A percentile compares a stretch with the other conserved stretches of the same genome.
These are phyloP conservation scores for Raddia distichophylla DNA, from an alignment of 176 grass and related monocot species.

Conservation along the genomic window DNA sequence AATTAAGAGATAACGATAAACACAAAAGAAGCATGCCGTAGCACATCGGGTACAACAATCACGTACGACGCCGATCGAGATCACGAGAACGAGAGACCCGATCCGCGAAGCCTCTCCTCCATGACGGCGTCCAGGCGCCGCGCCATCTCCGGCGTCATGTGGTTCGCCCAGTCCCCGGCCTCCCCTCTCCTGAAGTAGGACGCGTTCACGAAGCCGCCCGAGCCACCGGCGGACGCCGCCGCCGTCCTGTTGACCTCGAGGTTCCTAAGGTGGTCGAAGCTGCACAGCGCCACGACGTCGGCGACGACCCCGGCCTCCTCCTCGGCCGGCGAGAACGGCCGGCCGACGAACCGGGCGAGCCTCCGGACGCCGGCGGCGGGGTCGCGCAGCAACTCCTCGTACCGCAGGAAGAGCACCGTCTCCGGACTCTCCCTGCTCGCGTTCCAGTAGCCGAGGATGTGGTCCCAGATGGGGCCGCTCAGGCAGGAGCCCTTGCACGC, in stretches of 20 bases:
- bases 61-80: neutral
- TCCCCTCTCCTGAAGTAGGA: slow-evolving; percentile 45
- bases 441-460: slow-evolving; percentile 48
- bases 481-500: slow-evolving; percentile 37
- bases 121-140: slow-evolving; percentile 34
- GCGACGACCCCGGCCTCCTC: slow-evolving; percentile 31
- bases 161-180: slow-evolving; percentile 52
- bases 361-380: slow-evolving; percentile 17
- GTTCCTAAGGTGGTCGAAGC: slow-evolving; percentile 47
- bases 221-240: neutral
- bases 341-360: slow-evolving; percentile 50
- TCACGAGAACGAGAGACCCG: neutral
- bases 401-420: slow-evolving; percentile 49
- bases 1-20: too few relatives aligned
- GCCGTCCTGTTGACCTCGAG: slow-evolving; percentile 51
- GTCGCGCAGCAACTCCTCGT: slow-evolving; percentile 51
- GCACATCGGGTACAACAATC: neutral
- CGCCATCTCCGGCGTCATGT: slow-evolving; percentile 49
- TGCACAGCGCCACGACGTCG: slow-evolving; percentile 47
- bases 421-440: slow-evolving; percentile 35
- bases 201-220: neutral
- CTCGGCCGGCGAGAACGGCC: slow-evolving; percentile 48
- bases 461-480: slow-evolving; percentile 58
- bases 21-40: too few relatives aligned
- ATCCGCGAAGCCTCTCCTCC: slow-evolving; percentile 28